Percentiles rank a stretch among this genome's conserved stretches.
These are phyloP conservation scores for Gnaphalium uliginosum DNA, from an alignment of 129 eudicot genomes.

Conservation along the genomic window DNA sequence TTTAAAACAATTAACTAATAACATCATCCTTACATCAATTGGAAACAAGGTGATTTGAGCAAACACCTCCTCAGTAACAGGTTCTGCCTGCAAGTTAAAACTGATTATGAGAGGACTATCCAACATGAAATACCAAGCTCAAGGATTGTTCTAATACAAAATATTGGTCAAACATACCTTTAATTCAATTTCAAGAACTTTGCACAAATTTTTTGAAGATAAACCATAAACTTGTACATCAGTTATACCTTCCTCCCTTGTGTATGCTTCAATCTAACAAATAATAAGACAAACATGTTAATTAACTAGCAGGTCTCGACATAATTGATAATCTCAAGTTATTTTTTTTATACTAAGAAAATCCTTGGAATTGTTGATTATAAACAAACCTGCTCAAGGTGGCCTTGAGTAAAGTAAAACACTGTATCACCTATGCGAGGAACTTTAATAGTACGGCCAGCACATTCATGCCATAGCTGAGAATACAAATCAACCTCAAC, in stretches of 20 bases:
- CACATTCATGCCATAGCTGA: conserved; percentile 42
- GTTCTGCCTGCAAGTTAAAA: conserved; percentile 34
- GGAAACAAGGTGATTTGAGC: conserved; percentile 35
- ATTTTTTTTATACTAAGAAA: too few species aligned
- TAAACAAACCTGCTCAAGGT: conserved; percentile 39
- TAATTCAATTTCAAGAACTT: conserved; percentile 26
- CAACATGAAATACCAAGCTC: too few species aligned
- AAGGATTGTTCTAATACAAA: conserved; percentile 4
- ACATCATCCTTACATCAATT: conserved; percentile 20
- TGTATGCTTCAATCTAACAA: conserved; percentile 29
- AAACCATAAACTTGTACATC: conserved; percentile 24
- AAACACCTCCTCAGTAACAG: conserved; percentile 37
- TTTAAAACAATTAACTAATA: not conserved
- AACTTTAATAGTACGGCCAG: conserved; percentile 27
- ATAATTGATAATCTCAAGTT: too few species aligned
- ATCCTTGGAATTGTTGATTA: not conserved
- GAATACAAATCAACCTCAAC: conserved; percentile 24
- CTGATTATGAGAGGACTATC: not conserved
- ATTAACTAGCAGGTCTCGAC: too few species aligned
- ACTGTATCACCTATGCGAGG: conserved; percentile 38
- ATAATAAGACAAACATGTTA: too few species aligned
- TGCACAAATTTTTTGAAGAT: conserved; percentile 40
- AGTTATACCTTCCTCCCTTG: conserved; percentile 3
- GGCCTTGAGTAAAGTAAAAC: conserved; percentile 47
- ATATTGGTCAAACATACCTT: conserved; percentile 29